Conservation (phyloP, 2,329 filamentous ascomycete species). For the Beauveria medogensis region DNA sequence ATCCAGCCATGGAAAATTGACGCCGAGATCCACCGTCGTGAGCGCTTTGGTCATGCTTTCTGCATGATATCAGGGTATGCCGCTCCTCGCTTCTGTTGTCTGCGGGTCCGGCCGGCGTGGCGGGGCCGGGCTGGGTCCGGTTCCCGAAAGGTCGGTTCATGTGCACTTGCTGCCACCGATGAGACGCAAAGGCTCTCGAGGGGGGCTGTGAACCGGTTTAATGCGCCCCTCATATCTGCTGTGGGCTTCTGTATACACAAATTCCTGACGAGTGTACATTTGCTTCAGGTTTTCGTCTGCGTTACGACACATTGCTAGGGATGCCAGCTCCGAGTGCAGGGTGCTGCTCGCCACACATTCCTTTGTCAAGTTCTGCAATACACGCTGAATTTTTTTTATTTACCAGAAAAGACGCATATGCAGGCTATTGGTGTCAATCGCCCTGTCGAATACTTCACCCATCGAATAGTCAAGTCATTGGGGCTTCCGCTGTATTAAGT, state of each 20-base stretch:
- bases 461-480: neutral
- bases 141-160: neutral
- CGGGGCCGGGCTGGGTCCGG: neutral
- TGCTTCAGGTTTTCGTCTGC: too few relatives aligned
- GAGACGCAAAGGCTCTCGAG: neutral
- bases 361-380: neutral
- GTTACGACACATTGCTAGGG: too few relatives aligned
- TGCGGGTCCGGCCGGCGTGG: neutral
- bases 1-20: neutral
- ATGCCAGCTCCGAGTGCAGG: too few relatives aligned
- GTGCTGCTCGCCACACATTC: too few relatives aligned
- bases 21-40: neutral
- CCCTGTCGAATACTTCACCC: neutral
- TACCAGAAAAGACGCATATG: neutral
- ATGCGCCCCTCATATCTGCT: too few relatives aligned
- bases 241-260: too few relatives aligned
- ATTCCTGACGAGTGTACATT: too few relatives aligned
- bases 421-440: too few relatives aligned
- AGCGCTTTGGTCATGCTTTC: neutral
- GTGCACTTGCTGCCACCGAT: neutral
- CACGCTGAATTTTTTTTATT: neutral
- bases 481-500: constrained; percentile 1
- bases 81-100: neutral
- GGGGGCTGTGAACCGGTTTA: too few relatives aligned
- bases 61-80: neutral